phyloP scores from a whole-genome alignment of 306 rosid genomes.

The Astragalus membranaceus region DNA sequence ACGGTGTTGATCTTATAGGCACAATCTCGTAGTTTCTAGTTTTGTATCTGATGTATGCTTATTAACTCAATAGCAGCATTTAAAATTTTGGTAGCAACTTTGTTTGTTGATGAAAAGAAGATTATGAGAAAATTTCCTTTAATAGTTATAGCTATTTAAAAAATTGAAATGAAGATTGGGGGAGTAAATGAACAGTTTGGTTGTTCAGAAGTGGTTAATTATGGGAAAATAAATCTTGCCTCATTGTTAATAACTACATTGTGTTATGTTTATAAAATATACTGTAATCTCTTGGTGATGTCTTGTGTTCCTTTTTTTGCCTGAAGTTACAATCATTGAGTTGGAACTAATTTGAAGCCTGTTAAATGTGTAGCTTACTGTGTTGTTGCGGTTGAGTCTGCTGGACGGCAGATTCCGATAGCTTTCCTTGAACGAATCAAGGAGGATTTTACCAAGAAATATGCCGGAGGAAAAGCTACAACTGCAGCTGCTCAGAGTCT shows the following conservation, averaged over 20 bases:
- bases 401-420: conserved; percentile 77
- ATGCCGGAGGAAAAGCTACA: conserved; percentile 83
- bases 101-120: neutral
- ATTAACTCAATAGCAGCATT: neutral
- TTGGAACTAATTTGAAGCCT: conserved; percentile 26
- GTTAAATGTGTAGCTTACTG: conserved; percentile 60
- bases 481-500: conserved; percentile 71
- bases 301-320: neutral
- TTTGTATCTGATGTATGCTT: conserved; percentile 2
- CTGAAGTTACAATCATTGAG: neutral
- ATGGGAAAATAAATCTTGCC: neutral
- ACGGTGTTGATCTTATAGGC: neutral
- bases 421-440: conserved; percentile 85
- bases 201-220: neutral
- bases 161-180: neutral
- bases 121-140: neutral
- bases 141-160: neutral
- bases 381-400: conserved; percentile 79
- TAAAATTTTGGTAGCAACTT: neutral
- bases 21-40: neutral
- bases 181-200: neutral
- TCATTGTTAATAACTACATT: conserved; percentile 6
- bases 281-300: neutral
- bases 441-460: conserved; percentile 75
- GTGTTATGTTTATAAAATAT: neutral